Evolutionary conservation across 306 rosid genomes (phyloP).

Genomic region (Vigna angularis): DNA sequence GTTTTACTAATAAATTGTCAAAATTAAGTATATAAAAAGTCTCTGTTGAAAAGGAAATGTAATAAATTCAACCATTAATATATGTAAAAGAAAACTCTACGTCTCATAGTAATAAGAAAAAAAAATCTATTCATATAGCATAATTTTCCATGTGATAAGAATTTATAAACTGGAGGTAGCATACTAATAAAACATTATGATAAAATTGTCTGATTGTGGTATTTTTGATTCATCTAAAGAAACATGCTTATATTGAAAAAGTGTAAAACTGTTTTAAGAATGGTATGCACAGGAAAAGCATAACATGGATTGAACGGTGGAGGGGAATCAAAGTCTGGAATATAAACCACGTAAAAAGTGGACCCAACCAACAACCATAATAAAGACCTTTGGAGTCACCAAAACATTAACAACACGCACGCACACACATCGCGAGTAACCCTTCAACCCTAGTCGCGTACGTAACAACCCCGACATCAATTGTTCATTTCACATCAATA

Average conservation of each 20-base stretch:
- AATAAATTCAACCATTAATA: too few species aligned
- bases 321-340: constrained; percentile 30
- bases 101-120: too few species aligned
- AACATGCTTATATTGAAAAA: not conserved
- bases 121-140: too few species aligned
- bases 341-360: constrained; percentile 4
- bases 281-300: constrained; percentile 19
- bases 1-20: too few species aligned
- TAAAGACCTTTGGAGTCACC: constrained; percentile 21
- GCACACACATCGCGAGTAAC: constrained; percentile 39
- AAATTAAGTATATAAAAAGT: too few species aligned
- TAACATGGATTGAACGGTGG: not conserved
- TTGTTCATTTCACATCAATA: constrained; percentile 38
- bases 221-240: not conserved
- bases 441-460: constrained; percentile 15
- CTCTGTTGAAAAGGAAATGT: too few species aligned
- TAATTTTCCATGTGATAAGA: too few species aligned
- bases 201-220: not conserved
- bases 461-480: constrained; percentile 18
- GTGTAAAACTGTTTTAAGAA: not conserved
- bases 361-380: constrained; percentile 33
- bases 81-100: too few species aligned
- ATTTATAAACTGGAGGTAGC: too few species aligned
- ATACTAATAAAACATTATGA: too few species aligned
- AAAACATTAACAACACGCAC: constrained; percentile 15